Base-by-base conservation (phyloP, 768 basidiomycete genomes). In the Lyophyllum shimeji region DNA sequence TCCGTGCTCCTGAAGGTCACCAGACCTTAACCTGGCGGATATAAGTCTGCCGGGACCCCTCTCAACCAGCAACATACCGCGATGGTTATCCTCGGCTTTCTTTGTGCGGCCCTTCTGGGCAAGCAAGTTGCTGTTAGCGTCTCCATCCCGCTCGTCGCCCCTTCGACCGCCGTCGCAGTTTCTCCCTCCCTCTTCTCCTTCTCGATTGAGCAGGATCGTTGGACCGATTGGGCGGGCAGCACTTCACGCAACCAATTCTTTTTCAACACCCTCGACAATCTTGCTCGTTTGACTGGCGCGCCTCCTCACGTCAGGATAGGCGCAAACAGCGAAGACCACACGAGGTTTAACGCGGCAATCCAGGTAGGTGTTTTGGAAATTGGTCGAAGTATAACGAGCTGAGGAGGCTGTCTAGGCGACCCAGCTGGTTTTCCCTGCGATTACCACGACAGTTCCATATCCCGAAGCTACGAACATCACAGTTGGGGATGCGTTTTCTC, bases 131-230 rank as follows among this genome's bases (percentile, higher is more conserved):
- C 34, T 27, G 43, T 71, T 25, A 59, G 72, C 39, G 74, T 84
- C 27, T 59, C 75, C 1, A 63, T 86, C 20, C 74, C 80, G 7
- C 57, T 77, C 37, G 53, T 60, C 8, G 63, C 74, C n/a, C 78
- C 80, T 1, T 53, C 62, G 3, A 59, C 46, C 37, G 74, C 82
- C 3, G 65, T 70, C 8, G 53, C 56, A 1, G 68, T 86, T 1
- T 68, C 72, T 6, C 74, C 76, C 7, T 78, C 80, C 13, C 69
- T 86, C 7, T 61, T 88, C 18, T 85, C 83, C 0, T 80, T 88
- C 60, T 88, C 86, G 29, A 80, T 88, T 52, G 87, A 87, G 63
- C 82, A 86, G 65, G 86, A 89, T 60, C 74, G 82, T 25, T 89
- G 85, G 86, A 71, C 75, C 11, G 86, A 87, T 57, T 90, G 87